Conservation (phyloP, 176 grass and related monocot species). For the Echinochloa phyllopogon region DNA sequence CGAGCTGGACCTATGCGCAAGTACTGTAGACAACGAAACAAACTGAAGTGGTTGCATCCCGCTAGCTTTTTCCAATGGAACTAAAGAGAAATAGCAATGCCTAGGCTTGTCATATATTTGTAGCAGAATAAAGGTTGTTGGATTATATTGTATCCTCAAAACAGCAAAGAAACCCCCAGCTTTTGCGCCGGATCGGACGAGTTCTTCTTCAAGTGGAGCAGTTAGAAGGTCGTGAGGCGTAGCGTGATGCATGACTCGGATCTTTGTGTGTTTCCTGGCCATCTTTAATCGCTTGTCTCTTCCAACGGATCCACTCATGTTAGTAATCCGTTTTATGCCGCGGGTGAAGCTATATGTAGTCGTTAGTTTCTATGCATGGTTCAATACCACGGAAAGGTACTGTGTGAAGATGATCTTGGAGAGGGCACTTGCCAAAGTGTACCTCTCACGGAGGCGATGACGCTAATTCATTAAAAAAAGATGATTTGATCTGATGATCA, state of each 20-base stretch:
- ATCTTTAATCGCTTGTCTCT: conserved; percentile 22
- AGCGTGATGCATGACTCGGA: conserved; percentile 33
- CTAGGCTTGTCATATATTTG: background rate
- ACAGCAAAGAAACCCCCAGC: background rate
- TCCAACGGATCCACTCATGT: background rate
- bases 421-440: background rate
- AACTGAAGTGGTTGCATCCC: too few relatives aligned
- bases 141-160: background rate
- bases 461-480: too few relatives aligned
- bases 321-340: background rate
- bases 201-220: conserved; percentile 24
- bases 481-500: too few relatives aligned
- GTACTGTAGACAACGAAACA: too few relatives aligned
- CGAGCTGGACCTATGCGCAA: too few relatives aligned
- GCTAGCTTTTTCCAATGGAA: too few relatives aligned
- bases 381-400: background rate
- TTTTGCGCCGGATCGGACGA: background rate
- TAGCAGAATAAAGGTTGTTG: background rate
- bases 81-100: background rate
- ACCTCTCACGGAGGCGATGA: too few relatives aligned
- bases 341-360: background rate
- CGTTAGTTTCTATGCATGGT: background rate
- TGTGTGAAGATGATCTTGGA: background rate
- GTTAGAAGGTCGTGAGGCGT: conserved; percentile 20
- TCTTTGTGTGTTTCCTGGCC: conserved; percentile 23